Percentiles rank a stretch among this genome's conserved stretches.
These are phyloP conservation scores for Lecanicillium sp. DNA, from an alignment of 2,329 filamentous ascomycete genomes.

Conservation along the genomic window DNA sequence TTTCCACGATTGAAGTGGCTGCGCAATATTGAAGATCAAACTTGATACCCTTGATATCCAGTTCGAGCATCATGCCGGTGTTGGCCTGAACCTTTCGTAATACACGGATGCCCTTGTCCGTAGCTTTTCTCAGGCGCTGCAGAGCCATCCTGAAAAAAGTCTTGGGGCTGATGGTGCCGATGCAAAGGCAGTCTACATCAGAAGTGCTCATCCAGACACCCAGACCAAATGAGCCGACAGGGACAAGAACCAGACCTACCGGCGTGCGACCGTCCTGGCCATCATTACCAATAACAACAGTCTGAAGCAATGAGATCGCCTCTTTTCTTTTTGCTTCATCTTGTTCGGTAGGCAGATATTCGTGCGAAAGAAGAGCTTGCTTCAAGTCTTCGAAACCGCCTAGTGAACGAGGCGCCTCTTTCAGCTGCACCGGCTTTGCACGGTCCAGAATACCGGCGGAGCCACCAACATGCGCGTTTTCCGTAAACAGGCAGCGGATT, in stretches of 20 bases:
- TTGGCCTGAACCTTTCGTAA: constrained; percentile 52
- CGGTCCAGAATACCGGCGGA: constrained; percentile 2
- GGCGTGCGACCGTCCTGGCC: constrained; percentile 17
- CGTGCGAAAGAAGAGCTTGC: constrained; percentile 29
- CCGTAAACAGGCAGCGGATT: constrained; percentile 38
- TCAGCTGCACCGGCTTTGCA: constrained; percentile 24
- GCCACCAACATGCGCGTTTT: not conserved
- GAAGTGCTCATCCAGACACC: constrained; percentile 55
- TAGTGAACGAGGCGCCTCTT: constrained; percentile 26
- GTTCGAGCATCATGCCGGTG: constrained; percentile 58
- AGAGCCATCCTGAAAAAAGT: constrained; percentile 56
- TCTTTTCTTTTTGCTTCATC: constrained; percentile 36
- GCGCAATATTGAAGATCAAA: constrained; percentile 64
- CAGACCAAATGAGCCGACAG: constrained; percentile 62
- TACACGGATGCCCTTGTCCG: constrained; percentile 39
- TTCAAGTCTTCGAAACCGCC: constrained; percentile 30
- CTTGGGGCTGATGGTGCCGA: constrained; percentile 54
- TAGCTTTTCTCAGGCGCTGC: constrained; percentile 46
- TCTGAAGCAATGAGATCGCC: constrained; percentile 41
- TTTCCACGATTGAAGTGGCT: constrained; percentile 48
- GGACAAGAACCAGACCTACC: constrained; percentile 43
- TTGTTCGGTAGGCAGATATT: constrained; percentile 40
- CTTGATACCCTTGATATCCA: constrained; percentile 51
- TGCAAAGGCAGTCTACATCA: constrained; percentile 60
- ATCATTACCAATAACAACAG: constrained; percentile 32